Evolutionary conservation across 164 flowering plant genomes (phyloP).

Genomic region (Stephania yunnanensis): DNA sequence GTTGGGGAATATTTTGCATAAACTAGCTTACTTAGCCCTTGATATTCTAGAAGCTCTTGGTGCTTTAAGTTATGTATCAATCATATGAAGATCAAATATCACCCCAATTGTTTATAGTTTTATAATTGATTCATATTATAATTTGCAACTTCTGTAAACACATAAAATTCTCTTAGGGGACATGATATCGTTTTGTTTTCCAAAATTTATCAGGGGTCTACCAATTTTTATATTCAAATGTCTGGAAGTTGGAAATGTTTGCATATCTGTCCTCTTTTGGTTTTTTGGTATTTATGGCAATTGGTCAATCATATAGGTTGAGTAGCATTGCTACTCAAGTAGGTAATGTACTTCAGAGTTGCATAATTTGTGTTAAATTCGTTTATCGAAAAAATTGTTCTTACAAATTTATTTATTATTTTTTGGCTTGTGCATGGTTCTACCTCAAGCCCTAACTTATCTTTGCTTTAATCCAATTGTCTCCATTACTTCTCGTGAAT

Average conservation of each 20-base stretch:
- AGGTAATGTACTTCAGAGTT: neutral
- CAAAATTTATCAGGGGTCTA: too few species aligned
- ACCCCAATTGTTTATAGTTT: neutral
- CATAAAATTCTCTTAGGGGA: too few species aligned
- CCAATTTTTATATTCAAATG: too few species aligned
- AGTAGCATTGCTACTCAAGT: neutral
- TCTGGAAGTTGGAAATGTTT: too few species aligned
- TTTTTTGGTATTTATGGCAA: neutral
- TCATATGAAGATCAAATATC: neutral
- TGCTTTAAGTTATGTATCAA: too few species aligned
- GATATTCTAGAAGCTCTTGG: too few species aligned
- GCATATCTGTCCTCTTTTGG: neutral
- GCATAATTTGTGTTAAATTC: neutral
- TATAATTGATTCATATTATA: too few species aligned
- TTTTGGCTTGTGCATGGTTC: neutral
- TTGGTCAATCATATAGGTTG: neutral
- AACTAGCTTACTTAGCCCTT: neutral
- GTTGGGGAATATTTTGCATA: neutral
- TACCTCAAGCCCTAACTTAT: neutral
- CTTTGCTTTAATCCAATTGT: too few species aligned
- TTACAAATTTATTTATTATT: too few species aligned
- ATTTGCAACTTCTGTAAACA: neutral
- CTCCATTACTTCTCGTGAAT: neutral
- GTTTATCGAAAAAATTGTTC: too few species aligned
- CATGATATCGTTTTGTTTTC: too few species aligned